These are phyloP conservation scores for Lasiodiplodia sp. DNA, from an alignment of 2,329 filamentous ascomycete genomes.

Conservation along the genomic window DNA sequence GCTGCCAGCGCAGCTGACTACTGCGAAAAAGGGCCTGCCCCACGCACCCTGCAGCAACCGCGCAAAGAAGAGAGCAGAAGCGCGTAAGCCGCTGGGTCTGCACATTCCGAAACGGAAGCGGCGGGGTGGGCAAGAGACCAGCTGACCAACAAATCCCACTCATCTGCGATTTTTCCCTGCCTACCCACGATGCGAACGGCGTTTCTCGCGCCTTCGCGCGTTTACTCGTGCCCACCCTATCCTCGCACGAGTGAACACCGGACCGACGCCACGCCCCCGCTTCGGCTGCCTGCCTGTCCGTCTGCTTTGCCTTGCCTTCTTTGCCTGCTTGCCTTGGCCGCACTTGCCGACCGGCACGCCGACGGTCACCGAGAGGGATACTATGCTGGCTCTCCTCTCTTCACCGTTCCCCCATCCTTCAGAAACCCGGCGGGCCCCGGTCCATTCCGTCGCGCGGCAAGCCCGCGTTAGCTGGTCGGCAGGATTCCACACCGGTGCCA, in stretches of 20 bases:
- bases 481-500: background rate
- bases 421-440: background rate
- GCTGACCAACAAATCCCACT: conserved; percentile 1
- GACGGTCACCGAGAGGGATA: background rate
- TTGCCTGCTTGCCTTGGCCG: background rate
- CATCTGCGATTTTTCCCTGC: background rate
- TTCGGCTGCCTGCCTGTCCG: background rate
- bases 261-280: background rate
- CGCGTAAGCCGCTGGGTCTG: conserved; percentile 19
- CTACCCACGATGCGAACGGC: background rate
- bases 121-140: conserved; percentile 13
- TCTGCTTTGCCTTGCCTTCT: background rate
- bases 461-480: background rate
- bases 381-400: background rate
- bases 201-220: conserved; percentile 13
- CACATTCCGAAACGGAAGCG: conserved; percentile 24
- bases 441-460: background rate
- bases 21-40: background rate
- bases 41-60: background rate
- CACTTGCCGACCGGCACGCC: conserved; percentile 6
- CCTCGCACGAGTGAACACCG: background rate
- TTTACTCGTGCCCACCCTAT: background rate
- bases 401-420: background rate
- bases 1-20: conserved; percentile 25
- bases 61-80: background rate